Conservation (phyloP, 2,329 filamentous ascomycete genomes). For the Penicillium sp. region DNA sequence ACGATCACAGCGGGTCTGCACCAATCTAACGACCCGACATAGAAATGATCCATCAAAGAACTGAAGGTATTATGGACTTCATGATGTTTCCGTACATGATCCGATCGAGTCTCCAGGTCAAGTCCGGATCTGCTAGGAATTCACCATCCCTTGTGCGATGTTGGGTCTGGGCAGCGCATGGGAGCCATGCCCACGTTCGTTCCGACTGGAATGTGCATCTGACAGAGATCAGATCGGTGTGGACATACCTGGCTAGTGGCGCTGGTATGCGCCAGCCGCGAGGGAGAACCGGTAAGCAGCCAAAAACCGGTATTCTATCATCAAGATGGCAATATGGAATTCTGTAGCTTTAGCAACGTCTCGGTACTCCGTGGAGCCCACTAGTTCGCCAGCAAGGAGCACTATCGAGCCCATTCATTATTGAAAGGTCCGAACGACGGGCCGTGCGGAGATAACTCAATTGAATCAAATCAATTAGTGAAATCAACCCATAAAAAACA, state of each 20-base stretch:
- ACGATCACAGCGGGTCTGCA: not conserved
- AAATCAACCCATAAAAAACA: not conserved
- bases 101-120: too few species aligned
- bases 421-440: not conserved
- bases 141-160: not conserved
- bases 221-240: not conserved
- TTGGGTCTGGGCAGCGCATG: not conserved
- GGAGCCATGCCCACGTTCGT: slow-evolving; percentile 2
- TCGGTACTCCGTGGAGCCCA: not conserved
- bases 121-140: not conserved
- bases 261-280: not conserved
- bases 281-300: not conserved
- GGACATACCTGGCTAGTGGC: not conserved
- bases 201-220: slow-evolving; percentile 1
- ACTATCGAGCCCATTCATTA: not conserved
- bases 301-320: not conserved
- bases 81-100: not conserved
- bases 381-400: not conserved
- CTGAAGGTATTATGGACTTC: not conserved
- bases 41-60: not conserved
- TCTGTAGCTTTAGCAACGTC: not conserved
- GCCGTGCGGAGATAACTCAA: not conserved
- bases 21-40: not conserved
- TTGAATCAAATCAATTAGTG: not conserved
- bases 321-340: not conserved